Base-by-base conservation (phyloP, 345 rosid genomes). In the Pugionium dolabratum region DNA sequence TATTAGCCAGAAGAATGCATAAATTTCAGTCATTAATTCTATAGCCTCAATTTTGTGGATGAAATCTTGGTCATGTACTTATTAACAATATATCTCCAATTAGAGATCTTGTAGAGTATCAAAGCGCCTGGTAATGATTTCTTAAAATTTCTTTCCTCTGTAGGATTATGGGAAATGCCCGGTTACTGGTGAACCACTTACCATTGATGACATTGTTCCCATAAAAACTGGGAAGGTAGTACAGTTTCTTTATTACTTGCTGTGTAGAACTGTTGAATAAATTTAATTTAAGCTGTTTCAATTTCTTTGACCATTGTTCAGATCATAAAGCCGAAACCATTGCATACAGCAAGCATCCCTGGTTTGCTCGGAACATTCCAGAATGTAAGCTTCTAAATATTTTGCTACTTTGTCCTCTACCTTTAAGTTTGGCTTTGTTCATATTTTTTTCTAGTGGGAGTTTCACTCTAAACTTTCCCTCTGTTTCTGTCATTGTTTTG, bases 111-210 rank as follows among this genome's bases (percentile, higher is more conserved):
- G 36, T 6, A 47, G 41, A 44, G 62, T 56, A 55, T 39, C 45
- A 25, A 6, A 49, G 28, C 27, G 46, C 50, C 54, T 71, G 18
- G 61, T 62, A 10, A 34, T 64, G 62, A 44, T 50, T 32, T 30
- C 9, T n/a, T 40, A 4, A 10, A 3, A 36, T 3, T 59, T 50
- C 42, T 30, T 54, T 44, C 7, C 54, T 54, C 9, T 53, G 54
- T 69, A 94, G 99, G 97, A 88, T 71, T 80, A 79, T 81, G 99
- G 92, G 50, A 94, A 86, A 71, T 94, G 99, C 42, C 99, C 99
- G 0, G 68, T 88, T 36, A 88, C 99, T 0, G 92, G 88, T 44
- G 97, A 94, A 41, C 80, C 75, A 26, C 97, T 86, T 59, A 78
- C 83, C 5, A 59, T 84, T 80, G 99, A 94, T 41, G 99, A 90